phyloP scores from a whole-genome alignment of 306 rosid genomes.

The Vigna nakashimae region DNA sequence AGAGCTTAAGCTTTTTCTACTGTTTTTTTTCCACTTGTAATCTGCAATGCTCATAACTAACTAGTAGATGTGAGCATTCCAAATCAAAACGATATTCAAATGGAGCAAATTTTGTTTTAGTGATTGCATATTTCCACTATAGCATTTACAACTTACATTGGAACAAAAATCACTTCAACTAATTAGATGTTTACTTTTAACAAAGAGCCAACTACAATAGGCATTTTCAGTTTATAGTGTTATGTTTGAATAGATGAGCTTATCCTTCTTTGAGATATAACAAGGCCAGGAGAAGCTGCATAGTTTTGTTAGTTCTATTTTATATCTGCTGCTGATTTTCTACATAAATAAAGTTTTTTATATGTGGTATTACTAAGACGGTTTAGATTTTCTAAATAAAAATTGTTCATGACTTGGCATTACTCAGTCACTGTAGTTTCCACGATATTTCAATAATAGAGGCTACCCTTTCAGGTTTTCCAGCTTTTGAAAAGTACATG shows the following conservation, averaged over 20 bases:
- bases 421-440: neutral
- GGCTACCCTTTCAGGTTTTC: conserved; percentile 25
- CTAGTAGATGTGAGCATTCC: neutral
- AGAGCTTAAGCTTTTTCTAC: neutral
- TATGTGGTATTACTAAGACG: neutral
- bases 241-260: neutral
- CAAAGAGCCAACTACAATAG: neutral
- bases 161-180: neutral
- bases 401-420: conserved; percentile 12
- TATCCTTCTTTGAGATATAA: neutral
- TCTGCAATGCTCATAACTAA: neutral
- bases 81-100: neutral
- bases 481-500: conserved; percentile 35
- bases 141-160: neutral
- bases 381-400: neutral
- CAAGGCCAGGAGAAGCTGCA: neutral
- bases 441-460: conserved; percentile 26
- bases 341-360: neutral
- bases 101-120: neutral
- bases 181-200: neutral
- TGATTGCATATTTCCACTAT: neutral
- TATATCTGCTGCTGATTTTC: neutral
- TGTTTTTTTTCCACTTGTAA: neutral
- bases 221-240: neutral
- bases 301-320: neutral